These are phyloP conservation scores for Phalaenopsis equestris DNA, from an alignment of 106 monocot genomes.

Conservation along the genomic window DNA sequence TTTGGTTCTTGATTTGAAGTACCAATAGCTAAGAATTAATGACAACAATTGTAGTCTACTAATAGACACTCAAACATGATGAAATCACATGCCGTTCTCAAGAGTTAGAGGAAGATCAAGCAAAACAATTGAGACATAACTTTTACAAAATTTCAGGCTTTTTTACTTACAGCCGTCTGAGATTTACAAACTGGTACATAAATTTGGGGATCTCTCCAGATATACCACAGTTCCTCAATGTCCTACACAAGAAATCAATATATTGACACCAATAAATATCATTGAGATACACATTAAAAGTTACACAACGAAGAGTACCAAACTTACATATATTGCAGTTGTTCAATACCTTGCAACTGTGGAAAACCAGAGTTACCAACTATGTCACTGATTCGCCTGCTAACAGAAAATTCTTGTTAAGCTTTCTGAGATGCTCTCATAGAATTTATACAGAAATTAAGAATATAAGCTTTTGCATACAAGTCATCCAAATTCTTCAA, in stretches of 20 bases:
- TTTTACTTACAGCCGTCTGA: neutral
- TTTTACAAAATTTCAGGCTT: neutral
- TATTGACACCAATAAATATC: neutral
- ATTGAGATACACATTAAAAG: neutral
- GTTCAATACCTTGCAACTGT: neutral
- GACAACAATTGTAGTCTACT: too few relatives aligned
- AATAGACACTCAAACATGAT: too few relatives aligned
- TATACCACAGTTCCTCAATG: neutral
- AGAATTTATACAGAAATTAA: neutral
- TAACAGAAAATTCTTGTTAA: neutral
- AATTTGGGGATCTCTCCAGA: neutral
- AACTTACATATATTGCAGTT: constrained; percentile 3
- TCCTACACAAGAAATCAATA: neutral
- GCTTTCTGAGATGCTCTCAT: neutral
- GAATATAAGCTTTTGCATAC: neutral
- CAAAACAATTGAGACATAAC: too few relatives aligned
- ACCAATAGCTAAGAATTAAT: too few relatives aligned
- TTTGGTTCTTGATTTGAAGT: too few relatives aligned
- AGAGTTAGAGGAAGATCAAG: too few relatives aligned
- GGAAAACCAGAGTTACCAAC: constrained; percentile 2
- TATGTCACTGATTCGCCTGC: constrained; percentile 1
- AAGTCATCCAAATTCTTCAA: neutral
- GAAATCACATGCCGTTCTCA: too few relatives aligned
- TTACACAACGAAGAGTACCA: neutral
- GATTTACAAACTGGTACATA: neutral